Base-by-base conservation (phyloP, 208 protist species). In the Wallacemonas rigidus region DNA sequence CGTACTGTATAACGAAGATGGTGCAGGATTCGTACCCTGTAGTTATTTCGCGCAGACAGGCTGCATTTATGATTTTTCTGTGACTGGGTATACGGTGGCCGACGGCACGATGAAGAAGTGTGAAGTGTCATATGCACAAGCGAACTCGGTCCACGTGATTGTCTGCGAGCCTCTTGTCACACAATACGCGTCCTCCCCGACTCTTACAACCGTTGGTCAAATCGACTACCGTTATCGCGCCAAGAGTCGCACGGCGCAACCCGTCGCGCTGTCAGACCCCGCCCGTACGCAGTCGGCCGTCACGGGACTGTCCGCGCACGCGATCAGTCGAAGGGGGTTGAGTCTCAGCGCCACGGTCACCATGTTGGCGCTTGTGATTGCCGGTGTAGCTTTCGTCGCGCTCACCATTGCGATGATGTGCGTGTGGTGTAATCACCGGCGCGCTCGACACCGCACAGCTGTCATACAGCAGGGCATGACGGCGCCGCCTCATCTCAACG, bases 161-260 rank as follows among this genome's bases (percentile, higher is more conserved):
- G 6, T 58, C 53, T 58, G 9, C 14, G 6, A n/a, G 26, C 11
- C 48, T 9, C 48, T 53, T 15, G 15, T 53, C 15, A 15, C 48
- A 53, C 48, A 53, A 15, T n/a, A 15, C 48, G 26, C 26, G 26
- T 26, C 26, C 26, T 26, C 3, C 6, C 36, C 56, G 7, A 26
- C 17, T 15, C 14, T 62, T 41, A 26, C 56, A 36, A 38, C 38
- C 15, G 6, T 4, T 6, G 5, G 12, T 4, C 17, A 4, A 5
- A 65, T 51, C 41, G 41, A 65, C 15, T 65, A 39, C n/a, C 41
- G 41, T 5, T 65, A 65, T 51, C 60, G 60, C 36, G 60, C 60
- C 12, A 14, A 3, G 4, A 4, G 41, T 51, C 3, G n/a, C 60
- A 12, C 3, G 41, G 1, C 50, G 60, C 60, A 65, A 35, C 60